These are phyloP conservation scores for Smittium culicis DNA, from an alignment of 371 early-diverging fungal genomes.

Conservation along the genomic window DNA sequence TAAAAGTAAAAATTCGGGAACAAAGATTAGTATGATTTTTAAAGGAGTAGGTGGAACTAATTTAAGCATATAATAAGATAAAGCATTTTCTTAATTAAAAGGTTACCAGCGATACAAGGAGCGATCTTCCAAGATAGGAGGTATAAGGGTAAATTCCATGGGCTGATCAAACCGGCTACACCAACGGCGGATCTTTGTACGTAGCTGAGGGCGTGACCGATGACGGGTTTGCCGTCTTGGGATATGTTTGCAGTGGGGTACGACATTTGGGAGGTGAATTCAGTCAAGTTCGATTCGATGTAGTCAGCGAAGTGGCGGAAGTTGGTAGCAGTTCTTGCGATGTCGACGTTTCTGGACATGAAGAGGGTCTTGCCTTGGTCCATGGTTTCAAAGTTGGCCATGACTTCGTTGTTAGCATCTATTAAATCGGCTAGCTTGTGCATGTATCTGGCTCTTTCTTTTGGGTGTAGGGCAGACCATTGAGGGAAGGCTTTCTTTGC, in stretches of 20 bases:
- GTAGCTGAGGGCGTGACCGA: constrained; percentile 23
- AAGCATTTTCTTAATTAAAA: neutral
- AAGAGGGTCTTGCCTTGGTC: constrained; percentile 54
- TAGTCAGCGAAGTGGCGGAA: constrained; percentile 54
- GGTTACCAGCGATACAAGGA: constrained; percentile 43
- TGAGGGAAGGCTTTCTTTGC: constrained; percentile 44
- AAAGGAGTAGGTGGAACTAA: neutral
- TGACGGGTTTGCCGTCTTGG: constrained; percentile 2
- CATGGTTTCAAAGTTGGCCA: constrained; percentile 38
- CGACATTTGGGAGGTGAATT: constrained; percentile 16
- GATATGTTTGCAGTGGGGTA: constrained; percentile 14
- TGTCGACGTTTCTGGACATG: constrained; percentile 44
- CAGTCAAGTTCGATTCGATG: constrained; percentile 27
- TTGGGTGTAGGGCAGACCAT: constrained; percentile 42
- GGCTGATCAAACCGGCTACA: constrained; percentile 53
- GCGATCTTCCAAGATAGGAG: constrained; percentile 67
- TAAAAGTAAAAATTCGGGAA: no score
- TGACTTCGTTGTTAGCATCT: constrained; percentile 33
- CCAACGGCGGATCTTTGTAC: constrained; percentile 45
- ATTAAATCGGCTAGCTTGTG: constrained; percentile 45
- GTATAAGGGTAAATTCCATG: constrained; percentile 58
- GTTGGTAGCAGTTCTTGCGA: constrained; percentile 47
- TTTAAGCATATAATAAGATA: neutral
- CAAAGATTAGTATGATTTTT: no score
- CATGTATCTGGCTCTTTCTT: constrained; percentile 36